Evolutionary conservation across 345 rosid genomes (phyloP).

Genomic region (Cardamine occulta): DNA sequence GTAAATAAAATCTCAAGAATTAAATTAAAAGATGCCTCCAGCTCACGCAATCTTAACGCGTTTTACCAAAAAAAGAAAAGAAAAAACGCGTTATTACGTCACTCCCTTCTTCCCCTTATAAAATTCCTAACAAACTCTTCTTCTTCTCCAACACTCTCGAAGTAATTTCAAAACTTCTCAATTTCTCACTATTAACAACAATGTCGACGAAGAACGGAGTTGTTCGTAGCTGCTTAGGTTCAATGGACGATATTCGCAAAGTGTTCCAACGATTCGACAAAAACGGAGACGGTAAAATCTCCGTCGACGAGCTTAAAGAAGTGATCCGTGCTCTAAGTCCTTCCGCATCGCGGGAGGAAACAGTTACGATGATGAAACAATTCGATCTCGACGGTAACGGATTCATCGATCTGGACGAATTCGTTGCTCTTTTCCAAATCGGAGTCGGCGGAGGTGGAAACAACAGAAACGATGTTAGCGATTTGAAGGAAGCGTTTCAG

Average conservation of each 20-base stretch:
- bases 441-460: constrained; percentile 13
- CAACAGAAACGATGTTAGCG: constrained; percentile 34
- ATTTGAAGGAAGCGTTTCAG: constrained; percentile 84
- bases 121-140: neutral
- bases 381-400: constrained; percentile 93
- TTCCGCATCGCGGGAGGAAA: constrained; percentile 55
- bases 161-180: neutral
- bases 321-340: constrained; percentile 61
- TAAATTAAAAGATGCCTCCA: neutral
- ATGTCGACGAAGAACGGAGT: constrained; percentile 29
- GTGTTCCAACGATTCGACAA: constrained; percentile 79
- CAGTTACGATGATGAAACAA: constrained; percentile 62
- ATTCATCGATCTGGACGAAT: constrained; percentile 77
- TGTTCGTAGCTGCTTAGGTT: constrained; percentile 44
- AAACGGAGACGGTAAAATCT: constrained; percentile 94
- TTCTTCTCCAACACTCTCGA: constrained; percentile 4
- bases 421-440: constrained; percentile 49
- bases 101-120: neutral
- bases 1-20: neutral
- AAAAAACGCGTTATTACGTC: constrained; percentile 40
- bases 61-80: constrained; percentile 13
- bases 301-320: constrained; percentile 65
- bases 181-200: neutral
- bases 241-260: constrained; percentile 55
- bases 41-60: constrained; percentile 44